Percentiles rank a stretch among this genome's conserved stretches.
phyloP scores from a whole-genome alignment of 2,329 filamentous ascomycete species.

The Fusarium camptoceras region DNA sequence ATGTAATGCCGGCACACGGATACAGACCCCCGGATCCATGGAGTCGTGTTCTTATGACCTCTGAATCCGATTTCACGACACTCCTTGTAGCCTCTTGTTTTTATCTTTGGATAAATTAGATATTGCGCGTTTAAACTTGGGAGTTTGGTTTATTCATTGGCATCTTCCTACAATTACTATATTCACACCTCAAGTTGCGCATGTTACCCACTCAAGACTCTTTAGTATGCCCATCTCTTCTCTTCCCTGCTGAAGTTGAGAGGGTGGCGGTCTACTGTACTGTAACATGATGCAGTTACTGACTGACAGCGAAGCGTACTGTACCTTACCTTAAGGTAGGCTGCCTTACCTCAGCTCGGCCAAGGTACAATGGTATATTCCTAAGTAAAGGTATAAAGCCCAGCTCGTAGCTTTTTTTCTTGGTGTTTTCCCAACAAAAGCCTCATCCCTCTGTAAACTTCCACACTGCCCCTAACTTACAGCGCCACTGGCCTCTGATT shows the following conservation, averaged over 20 bases:
- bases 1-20: slow-evolving; percentile 9
- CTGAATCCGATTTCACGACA: slow-evolving; percentile 12
- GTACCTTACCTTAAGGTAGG: slow-evolving; percentile 4
- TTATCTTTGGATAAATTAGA: slow-evolving; percentile 5
- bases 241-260: slow-evolving; percentile 21
- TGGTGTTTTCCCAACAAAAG: slow-evolving; percentile 11
- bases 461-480: not conserved
- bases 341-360: slow-evolving; percentile 12
- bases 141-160: not conserved
- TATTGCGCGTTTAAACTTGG: slow-evolving; percentile 2
- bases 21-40: slow-evolving; percentile 25
- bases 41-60: slow-evolving; percentile 38
- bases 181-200: slow-evolving; percentile 26
- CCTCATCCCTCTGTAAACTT: not conserved
- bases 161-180: slow-evolving; percentile 23
- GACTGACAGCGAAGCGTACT: not conserved
- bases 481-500: slow-evolving; percentile 6
- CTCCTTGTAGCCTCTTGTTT: not conserved
- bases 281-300: slow-evolving; percentile 24
- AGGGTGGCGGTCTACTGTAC: slow-evolving; percentile 34
- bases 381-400: slow-evolving; percentile 16
- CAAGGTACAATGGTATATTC: slow-evolving; percentile 1
- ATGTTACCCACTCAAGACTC: slow-evolving; percentile 29
- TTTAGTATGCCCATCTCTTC: slow-evolving; percentile 17
- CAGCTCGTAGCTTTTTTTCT: slow-evolving; percentile 31